A percentile compares a stretch with the other conserved stretches of the same genome.
Evolutionary conservation across 2,329 filamentous ascomycete genomes (phyloP).

Genomic region (Colletotrichum acutatum): DNA sequence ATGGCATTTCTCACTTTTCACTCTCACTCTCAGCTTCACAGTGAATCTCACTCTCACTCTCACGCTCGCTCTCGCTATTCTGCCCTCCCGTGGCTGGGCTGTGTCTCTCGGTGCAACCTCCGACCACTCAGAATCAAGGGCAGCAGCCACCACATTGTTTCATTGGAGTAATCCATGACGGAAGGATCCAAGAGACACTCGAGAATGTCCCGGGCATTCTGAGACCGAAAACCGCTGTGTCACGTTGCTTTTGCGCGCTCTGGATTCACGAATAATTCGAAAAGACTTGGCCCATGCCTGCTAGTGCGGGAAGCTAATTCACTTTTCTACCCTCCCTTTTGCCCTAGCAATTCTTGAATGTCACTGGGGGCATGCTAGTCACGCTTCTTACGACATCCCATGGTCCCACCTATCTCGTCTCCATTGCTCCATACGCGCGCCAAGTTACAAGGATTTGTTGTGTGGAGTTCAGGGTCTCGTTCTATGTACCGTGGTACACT

Average conservation of each 20-base stretch:
- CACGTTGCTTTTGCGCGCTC: no score
- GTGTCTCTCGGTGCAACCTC: not conserved
- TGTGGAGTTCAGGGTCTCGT: not conserved
- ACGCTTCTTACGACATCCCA: not conserved
- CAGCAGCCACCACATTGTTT: not conserved
- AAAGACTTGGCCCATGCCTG: no score
- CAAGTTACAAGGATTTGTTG: not conserved
- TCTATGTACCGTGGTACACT: no score
- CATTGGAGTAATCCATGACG: not conserved
- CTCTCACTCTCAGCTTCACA: not conserved
- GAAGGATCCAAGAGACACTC: not conserved
- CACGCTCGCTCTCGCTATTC: not conserved
- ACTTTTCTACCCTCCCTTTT: not conserved
- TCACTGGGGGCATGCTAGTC: not conserved
- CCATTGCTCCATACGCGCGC: constrained; percentile 3
- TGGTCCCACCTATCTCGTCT: not conserved
- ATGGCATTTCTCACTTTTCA: not conserved
- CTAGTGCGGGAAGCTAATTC: not conserved
- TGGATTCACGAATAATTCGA: no score
- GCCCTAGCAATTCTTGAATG: constrained; percentile 7
- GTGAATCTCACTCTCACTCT: not conserved
- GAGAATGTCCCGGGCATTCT: not conserved
- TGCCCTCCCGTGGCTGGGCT: not conserved
- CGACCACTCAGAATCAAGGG: not conserved
- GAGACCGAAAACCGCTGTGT: not conserved